Evolutionary conservation across 2,329 filamentous ascomycete species (phyloP), one percentile per base, ranked within the genome.

Genomic region (Diplodia intermedia): DNA sequence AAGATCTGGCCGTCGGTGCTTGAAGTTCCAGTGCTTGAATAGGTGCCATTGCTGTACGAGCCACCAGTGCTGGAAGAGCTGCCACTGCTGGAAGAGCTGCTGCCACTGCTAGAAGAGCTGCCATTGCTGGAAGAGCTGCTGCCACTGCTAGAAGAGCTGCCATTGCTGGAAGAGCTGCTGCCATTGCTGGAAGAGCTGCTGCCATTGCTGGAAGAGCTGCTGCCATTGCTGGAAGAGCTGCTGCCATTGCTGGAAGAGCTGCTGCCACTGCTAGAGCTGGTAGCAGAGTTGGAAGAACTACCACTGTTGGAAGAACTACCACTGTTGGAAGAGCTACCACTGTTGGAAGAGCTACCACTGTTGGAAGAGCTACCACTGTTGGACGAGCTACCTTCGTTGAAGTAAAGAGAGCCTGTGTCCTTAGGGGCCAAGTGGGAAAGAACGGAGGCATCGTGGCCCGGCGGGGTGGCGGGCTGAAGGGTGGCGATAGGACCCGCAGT

Each of bases 401-500:
- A 60, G 55, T 47, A 60, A 5, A 62, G 8, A 9, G 57, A 49
- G 26, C 57, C 57, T 4, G 57, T 50, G 3, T 62, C 29, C 40
- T 67, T 36, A 7, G 50, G 49, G 36, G 26, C 62, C 31, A 55
- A 52, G 50, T 65, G n/a, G 4, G 33, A 38, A 40, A 69, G 47
- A 26, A 9, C 38, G 23, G 61, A 33, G 6, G 36, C 18, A 14
- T 56, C 52, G 8, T 50, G 65, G 23, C 33, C 56, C 18, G 56
- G 56, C 6, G 56, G 56, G 20, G 23, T 20, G 29, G 56, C 38
- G 9, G 56, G 56, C 38, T 47, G 26, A 38, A 60, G 18, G 7
- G 53, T 53, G 14, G 55, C 20, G 55, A 57, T 57, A 23, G 55
- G 55, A 9, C 55, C 55, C 18, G n/a, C n/a, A n/a, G 36, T 23